Evolutionary conservation across 2,329 filamentous ascomycete species (phyloP).

Genomic region (Colletotrichum filicis): DNA sequence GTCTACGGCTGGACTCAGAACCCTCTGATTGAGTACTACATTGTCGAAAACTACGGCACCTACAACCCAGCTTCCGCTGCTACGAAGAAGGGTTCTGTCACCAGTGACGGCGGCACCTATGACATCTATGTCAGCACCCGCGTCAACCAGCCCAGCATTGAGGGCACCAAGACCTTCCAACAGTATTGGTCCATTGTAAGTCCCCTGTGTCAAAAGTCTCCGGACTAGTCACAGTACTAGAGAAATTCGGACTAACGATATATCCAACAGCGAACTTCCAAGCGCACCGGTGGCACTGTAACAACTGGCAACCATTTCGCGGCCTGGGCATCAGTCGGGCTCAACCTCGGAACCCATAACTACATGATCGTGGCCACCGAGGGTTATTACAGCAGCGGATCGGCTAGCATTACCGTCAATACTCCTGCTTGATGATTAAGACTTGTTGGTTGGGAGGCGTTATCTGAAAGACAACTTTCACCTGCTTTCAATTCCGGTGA

Average conservation of each 20-base stretch:
- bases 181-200: conserved; percentile 57
- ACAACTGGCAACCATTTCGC: conserved; percentile 62
- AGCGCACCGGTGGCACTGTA: conserved; percentile 62
- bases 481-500: neutral
- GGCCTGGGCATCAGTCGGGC: conserved; percentile 59
- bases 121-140: conserved; percentile 48
- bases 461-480: neutral
- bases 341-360: conserved; percentile 58
- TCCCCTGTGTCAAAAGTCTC: neutral
- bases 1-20: conserved; percentile 53
- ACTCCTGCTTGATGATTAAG: neutral
- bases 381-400: conserved; percentile 26
- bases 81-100: conserved; percentile 44
- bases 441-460: neutral
- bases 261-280: conserved; percentile 36
- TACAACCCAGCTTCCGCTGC: conserved; percentile 53
- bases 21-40: conserved; percentile 52
- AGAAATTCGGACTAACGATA: neutral
- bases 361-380: conserved; percentile 64
- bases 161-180: conserved; percentile 59
- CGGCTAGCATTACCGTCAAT: conserved; percentile 17
- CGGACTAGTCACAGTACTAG: neutral
- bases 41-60: conserved; percentile 56
- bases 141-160: conserved; percentile 56
- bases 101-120: conserved; percentile 48